Base-by-base conservation (phyloP, 805 yeast species). In the Clavispora phyllophila region DNA sequence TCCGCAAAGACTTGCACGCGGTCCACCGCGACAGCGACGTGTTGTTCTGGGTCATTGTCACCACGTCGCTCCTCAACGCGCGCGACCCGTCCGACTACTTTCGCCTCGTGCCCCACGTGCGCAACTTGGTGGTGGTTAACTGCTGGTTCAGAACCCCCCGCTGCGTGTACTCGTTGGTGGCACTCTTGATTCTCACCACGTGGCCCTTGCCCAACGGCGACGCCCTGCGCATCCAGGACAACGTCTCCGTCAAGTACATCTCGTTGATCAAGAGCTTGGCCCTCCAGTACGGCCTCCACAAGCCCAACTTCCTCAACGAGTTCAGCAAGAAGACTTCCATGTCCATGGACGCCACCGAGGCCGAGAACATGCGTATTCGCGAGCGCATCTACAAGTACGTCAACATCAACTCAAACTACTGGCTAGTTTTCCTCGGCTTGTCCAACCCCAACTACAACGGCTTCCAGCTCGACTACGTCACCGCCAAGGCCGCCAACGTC, bases 131-230 rank as follows among this genome's bases (percentile, higher is more conserved):
- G 24, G 72, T 68, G 39, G 61, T 62, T 37, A 61, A 57, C 44
- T 68, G 74, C 54, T 70, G 75, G 75, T 56, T 64, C 40, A 58
- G 59, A 36, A 70, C 75, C n/a, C 75, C 75, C 13, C 60, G 75
- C 48, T 66, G 72, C 9, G 62, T 68, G 14, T 67, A 65, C 47
- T 62, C 65, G 3, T 49, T 70, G 29, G 57, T 65, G 17, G 60
- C 73, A 5, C 59, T 70, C 29, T 54, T 69, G 34, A 59, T 70
- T n/a, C 58, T 70, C 41, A 68, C 74, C 8, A 67, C 73, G 5
- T 70, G 75, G 75, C 72, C 74, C 15, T 56, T 70, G 25, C 75
- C 73, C 5, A 51, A 55, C 23, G 53, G 51, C 25, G 41, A 49
- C 15, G 44, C 57, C 25, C 48, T 40, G 46, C 57, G 58, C 25